Conservation (phyloP, 169 alveolate genomes). For the Plasmodium inui region DNA sequence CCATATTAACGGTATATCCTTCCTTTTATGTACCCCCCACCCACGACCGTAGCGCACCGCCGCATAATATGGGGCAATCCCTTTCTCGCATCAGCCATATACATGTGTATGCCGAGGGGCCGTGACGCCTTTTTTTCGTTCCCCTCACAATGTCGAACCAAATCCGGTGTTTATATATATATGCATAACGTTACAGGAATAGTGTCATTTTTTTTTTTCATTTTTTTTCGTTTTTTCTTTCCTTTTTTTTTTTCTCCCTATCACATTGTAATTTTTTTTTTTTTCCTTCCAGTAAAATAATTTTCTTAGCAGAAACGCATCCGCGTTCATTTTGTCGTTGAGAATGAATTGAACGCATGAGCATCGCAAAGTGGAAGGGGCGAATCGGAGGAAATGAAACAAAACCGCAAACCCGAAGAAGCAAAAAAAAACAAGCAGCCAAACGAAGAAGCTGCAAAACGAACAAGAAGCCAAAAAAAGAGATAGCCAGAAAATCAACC, state of each 20-base stretch:
- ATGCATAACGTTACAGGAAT: background rate
- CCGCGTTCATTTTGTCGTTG: background rate
- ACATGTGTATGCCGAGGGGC: background rate
- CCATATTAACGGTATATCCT: background rate
- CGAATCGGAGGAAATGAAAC: background rate
- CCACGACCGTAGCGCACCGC: background rate
- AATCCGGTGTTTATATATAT: background rate
- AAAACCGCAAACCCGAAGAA: background rate
- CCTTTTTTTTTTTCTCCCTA: background rate
- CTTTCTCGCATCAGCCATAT: background rate
- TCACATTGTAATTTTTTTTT: background rate
- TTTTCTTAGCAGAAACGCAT: background rate
- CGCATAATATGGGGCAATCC: background rate
- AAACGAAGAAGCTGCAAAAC: background rate
- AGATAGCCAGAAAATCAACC: background rate
- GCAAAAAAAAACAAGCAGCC: background rate
- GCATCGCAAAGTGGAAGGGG: background rate
- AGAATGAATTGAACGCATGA: background rate
- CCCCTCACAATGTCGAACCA: background rate
- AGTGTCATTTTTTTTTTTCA: background rate
- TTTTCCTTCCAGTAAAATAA: background rate
- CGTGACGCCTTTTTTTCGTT: background rate
- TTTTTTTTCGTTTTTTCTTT: background rate
- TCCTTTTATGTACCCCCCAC: background rate
- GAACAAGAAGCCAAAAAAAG: background rate